Conservation (phyloP, 164 flowering plant species). For the Chimonanthus salicifolius region DNA sequence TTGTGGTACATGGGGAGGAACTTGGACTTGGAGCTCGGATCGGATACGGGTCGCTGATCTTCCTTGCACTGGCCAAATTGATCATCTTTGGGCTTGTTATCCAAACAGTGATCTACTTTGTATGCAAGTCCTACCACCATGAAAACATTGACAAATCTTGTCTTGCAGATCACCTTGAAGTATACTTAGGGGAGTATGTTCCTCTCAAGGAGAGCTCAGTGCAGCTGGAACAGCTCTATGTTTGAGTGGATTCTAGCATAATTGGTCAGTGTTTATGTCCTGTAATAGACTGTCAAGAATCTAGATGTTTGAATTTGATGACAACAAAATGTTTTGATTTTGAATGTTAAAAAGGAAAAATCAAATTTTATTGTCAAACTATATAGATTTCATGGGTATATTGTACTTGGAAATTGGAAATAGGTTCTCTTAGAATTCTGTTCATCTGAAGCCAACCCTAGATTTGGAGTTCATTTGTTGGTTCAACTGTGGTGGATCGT, state of each 20-base stretch:
- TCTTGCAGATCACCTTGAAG: constrained; percentile 34
- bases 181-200: constrained; percentile 36
- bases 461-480: too few relatives aligned
- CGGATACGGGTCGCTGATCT: constrained; percentile 14
- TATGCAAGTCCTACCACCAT: constrained; percentile 51
- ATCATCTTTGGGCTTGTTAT: constrained; percentile 26
- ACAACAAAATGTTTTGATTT: not conserved
- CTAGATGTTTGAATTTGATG: too few relatives aligned
- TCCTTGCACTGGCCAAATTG: constrained; percentile 17
- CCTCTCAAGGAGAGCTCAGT: constrained; percentile 37
- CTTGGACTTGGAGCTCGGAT: constrained; percentile 9
- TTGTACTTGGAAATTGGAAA: too few relatives aligned
- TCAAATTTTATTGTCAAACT: too few relatives aligned
- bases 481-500: too few relatives aligned
- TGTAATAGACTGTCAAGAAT: not conserved
- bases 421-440: too few relatives aligned
- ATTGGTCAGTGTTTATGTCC: not conserved
- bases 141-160: constrained; percentile 33
- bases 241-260: constrained; percentile 11
- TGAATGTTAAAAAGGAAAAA: too few relatives aligned
- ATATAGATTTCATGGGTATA: too few relatives aligned
- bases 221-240: constrained; percentile 35
- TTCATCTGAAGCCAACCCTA: too few relatives aligned
- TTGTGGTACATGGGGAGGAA: constrained; percentile 23
- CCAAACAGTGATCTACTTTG: constrained; percentile 32